Evolutionary conservation across 2,329 filamentous ascomycete species (phyloP).

Genomic region (Diaporthe destruens): DNA sequence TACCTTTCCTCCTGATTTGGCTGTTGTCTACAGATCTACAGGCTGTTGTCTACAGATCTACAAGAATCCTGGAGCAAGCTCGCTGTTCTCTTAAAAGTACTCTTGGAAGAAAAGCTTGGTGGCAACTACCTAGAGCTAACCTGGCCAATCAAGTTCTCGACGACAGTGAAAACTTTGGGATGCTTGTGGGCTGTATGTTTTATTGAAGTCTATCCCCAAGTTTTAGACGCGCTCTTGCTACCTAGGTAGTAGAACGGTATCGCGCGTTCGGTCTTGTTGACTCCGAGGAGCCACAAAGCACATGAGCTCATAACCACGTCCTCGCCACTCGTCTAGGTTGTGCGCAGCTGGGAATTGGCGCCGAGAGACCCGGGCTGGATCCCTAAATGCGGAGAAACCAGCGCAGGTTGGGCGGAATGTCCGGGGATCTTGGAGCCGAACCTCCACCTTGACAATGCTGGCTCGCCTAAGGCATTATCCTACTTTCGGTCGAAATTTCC

Average conservation of each 20-base stretch:
- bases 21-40: too few species aligned
- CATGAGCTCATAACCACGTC: not conserved
- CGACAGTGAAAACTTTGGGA: too few species aligned
- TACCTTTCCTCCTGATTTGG: too few species aligned
- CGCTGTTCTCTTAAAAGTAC: too few species aligned
- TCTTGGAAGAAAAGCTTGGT: too few species aligned
- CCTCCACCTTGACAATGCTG: conserved; percentile 19
- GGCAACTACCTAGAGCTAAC: too few species aligned
- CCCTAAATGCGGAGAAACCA: conserved; percentile 11
- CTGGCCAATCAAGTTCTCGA: too few species aligned
- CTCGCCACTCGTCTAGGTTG: not conserved
- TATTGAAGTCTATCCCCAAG: too few species aligned
- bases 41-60: too few species aligned
- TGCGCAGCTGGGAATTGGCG: not conserved
- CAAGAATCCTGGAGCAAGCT: too few species aligned
- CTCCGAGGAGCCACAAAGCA: not conserved
- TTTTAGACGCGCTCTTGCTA: too few species aligned
- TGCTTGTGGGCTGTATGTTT: too few species aligned
- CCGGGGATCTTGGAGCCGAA: conserved; percentile 26
- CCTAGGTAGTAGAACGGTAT: not conserved
- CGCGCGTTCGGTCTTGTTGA: conserved; percentile 12
- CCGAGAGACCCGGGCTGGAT: conserved; percentile 21
- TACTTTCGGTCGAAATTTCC: conserved; percentile 20
- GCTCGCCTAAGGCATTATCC: not conserved
- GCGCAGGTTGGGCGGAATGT: not conserved